A percentile compares a stretch with the other conserved stretches of the same genome.
These are phyloP conservation scores for Pichia scutulata DNA, from an alignment of 805 yeast species.

Conservation along the genomic window DNA sequence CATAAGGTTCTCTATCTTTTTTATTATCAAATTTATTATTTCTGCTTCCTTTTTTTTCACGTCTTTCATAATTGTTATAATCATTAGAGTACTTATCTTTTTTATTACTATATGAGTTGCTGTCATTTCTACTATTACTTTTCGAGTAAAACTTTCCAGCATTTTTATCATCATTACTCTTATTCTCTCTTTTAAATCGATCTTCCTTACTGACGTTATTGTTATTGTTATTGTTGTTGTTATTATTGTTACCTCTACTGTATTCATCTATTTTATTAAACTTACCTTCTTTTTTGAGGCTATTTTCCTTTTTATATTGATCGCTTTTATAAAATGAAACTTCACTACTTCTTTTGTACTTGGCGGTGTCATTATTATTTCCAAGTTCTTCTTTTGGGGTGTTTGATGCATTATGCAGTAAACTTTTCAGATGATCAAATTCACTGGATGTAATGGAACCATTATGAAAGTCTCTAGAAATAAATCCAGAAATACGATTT, in stretches of 20 bases:
- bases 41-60: background rate
- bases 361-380: background rate
- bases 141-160: background rate
- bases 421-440: conserved; percentile 1
- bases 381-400: background rate
- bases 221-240: too few species aligned
- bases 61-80: background rate
- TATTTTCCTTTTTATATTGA: background rate
- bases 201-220: too few species aligned
- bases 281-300: background rate
- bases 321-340: background rate
- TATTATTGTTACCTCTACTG: too few species aligned
- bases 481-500: background rate
- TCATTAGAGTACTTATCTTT: background rate
- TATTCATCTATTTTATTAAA: too few species aligned
- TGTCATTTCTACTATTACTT: background rate
- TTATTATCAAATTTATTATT: background rate
- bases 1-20: background rate
- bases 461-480: background rate
- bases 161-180: background rate
- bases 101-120: background rate
- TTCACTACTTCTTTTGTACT: background rate
- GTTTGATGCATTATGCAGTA: background rate
- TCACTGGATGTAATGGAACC: background rate
- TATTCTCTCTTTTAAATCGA: too few species aligned